These are phyloP conservation scores for Yamadazyma insecticola DNA, from an alignment of 805 yeast species.

Conservation along the genomic window DNA sequence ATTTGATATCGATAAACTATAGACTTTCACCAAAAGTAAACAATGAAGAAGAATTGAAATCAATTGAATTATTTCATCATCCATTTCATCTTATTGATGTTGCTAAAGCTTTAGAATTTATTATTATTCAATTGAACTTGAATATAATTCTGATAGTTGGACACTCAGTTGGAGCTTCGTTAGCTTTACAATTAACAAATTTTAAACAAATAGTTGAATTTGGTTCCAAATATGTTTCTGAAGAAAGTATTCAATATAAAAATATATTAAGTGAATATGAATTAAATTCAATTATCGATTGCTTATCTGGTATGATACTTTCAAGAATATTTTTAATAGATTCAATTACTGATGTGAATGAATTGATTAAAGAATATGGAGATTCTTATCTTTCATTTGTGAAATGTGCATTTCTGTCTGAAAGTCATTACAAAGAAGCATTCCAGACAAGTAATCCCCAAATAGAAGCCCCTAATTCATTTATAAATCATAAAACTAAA, in stretches of 20 bases:
- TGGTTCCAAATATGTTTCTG: slow-evolving; percentile 9
- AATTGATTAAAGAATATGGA: slow-evolving; percentile 58
- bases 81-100: slow-evolving; percentile 63
- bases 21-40: slow-evolving; percentile 52
- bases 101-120: slow-evolving; percentile 32
- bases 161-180: slow-evolving; percentile 79
- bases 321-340: slow-evolving; percentile 42
- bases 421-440: slow-evolving; percentile 17
- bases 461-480: neutral
- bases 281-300: slow-evolving; percentile 1
- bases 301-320: too few relatives aligned
- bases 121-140: slow-evolving; percentile 14
- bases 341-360: slow-evolving; percentile 60
- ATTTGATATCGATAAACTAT: slow-evolving; percentile 47
- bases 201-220: slow-evolving; percentile 13
- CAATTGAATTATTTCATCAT: slow-evolving; percentile 34
- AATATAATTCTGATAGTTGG: slow-evolving; percentile 43
- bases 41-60: slow-evolving; percentile 6
- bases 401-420: slow-evolving; percentile 46
- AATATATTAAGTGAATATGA: slow-evolving; percentile 1
- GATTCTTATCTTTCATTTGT: slow-evolving; percentile 50
- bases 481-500: slow-evolving; percentile 3
- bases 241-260: neutral
- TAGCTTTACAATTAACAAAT: slow-evolving; percentile 50
- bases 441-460: slow-evolving; percentile 13